Evolutionary conservation across 495 filamentous ascomycete genomes (phyloP).

Genomic region (Alectoria sarmentosa): DNA sequence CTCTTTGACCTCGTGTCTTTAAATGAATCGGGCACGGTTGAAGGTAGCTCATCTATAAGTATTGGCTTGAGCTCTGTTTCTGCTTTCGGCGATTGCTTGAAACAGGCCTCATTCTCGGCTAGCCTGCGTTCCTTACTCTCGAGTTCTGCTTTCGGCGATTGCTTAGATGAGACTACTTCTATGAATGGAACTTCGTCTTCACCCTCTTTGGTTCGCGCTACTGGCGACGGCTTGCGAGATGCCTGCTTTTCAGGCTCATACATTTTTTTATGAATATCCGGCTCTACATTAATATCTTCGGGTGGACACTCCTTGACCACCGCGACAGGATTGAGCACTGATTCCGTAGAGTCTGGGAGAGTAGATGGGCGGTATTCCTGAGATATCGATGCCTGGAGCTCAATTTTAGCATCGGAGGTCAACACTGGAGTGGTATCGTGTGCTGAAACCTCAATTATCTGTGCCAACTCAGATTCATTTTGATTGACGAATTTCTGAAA

Average conservation of each 20-base stretch:
- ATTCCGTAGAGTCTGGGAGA: neutral
- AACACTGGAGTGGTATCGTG: neutral
- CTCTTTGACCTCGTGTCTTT: slow-evolving; percentile 4
- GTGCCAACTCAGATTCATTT: neutral
- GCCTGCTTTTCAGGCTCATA: neutral
- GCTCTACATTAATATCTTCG: neutral
- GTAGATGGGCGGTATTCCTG: neutral
- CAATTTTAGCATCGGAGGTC: neutral
- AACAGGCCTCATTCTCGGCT: neutral
- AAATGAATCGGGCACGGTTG: slow-evolving; percentile 9
- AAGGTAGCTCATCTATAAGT: slow-evolving; percentile 4
- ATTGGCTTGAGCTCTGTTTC: neutral
- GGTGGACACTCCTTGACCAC: neutral
- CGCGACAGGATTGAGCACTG: neutral
- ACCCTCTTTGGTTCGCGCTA: neutral
- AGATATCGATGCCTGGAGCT: neutral
- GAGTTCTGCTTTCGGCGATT: neutral
- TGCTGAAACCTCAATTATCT: neutral
- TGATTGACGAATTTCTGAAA: neutral
- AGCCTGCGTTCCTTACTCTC: neutral
- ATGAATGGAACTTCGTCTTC: neutral
- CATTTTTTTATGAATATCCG: neutral
- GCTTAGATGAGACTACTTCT: neutral
- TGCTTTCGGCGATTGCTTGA: neutral
- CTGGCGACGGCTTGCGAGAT: neutral